phyloP scores from a whole-genome alignment of 163 green algal species.

The Chlamydomonas reinhardtii region DNA sequence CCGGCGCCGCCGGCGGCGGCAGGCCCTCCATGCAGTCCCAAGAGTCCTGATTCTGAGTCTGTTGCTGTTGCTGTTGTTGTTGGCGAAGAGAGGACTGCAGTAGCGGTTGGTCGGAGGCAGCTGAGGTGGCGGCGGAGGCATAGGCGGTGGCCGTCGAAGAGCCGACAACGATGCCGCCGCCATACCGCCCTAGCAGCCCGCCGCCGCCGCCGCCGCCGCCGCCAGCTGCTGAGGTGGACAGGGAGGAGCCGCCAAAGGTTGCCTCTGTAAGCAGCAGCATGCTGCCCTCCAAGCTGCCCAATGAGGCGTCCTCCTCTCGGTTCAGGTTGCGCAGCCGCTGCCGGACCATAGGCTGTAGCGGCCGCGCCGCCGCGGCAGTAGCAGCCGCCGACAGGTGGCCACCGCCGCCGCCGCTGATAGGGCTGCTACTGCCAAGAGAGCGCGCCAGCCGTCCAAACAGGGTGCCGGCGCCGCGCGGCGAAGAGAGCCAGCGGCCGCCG shows the following conservation, averaged over 20 bases:
- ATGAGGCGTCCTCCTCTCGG: not conserved
- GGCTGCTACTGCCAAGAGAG: not conserved
- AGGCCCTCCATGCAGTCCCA: constrained; percentile 32
- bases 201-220: not conserved
- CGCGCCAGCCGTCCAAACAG: not conserved
- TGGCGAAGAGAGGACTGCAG: no score
- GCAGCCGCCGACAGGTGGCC: not conserved
- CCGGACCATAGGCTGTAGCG: not conserved
- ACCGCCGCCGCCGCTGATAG: not conserved
- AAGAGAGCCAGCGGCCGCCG: no score
- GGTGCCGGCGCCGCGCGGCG: not conserved
- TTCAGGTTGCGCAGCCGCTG: not conserved
- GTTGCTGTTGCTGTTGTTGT: no score
- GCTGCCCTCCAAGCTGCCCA: not conserved
- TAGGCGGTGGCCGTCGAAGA: not conserved
- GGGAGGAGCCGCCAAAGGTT: not conserved
- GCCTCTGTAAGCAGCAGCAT: not conserved
- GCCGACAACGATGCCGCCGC: not conserved
- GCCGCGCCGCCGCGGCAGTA: not conserved
- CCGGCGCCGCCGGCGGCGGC: not conserved
- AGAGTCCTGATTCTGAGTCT: not conserved
- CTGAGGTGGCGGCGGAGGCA: no score
- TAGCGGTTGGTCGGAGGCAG: no score
- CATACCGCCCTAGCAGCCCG: not conserved
- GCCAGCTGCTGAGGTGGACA: no score